Conservation (phyloP, 768 basidiomycete genomes). For the Serendipita sp. region DNA sequence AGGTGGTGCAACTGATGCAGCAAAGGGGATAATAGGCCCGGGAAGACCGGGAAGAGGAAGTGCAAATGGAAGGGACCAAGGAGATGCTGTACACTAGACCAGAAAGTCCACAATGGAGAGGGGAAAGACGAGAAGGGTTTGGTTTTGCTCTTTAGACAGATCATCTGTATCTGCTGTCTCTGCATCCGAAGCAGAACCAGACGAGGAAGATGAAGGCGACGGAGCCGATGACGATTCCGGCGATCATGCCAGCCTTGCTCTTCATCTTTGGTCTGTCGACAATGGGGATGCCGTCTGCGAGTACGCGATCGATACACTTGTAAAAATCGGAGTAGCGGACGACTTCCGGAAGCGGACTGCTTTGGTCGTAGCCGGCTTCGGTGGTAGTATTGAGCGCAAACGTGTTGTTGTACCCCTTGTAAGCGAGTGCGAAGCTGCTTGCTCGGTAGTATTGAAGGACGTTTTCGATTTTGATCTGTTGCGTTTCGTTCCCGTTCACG, state of each 20-base stretch:
- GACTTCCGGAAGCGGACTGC: background rate
- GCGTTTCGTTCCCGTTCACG: too few relatives aligned
- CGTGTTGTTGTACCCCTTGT: slow-evolving; percentile 12
- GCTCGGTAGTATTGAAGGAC: slow-evolving; percentile 13
- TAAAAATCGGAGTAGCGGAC: background rate
- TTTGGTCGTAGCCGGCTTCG: background rate
- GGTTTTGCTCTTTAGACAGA: too few relatives aligned
- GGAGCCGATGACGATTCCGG: background rate
- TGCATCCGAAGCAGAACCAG: background rate
- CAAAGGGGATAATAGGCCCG: too few relatives aligned
- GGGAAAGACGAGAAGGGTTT: too few relatives aligned
- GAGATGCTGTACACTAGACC: too few relatives aligned
- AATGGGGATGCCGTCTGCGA: background rate
- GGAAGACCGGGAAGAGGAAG: too few relatives aligned
- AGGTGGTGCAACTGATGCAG: slow-evolving; percentile 23
- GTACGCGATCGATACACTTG: background rate
- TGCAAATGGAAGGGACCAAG: too few relatives aligned
- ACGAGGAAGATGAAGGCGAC: background rate
- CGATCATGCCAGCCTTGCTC: background rate
- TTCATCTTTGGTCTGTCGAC: background rate
- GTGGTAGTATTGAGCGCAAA: background rate
- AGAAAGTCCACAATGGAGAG: too few relatives aligned
- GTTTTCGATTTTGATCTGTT: background rate
- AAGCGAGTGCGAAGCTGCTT: slow-evolving; percentile 8
- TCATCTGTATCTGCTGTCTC: too few relatives aligned